Percentiles rank a stretch among this genome's conserved stretches.
Conservation (phyloP, 2,329 filamentous ascomycete species). For the Neospermospora avenae region DNA sequence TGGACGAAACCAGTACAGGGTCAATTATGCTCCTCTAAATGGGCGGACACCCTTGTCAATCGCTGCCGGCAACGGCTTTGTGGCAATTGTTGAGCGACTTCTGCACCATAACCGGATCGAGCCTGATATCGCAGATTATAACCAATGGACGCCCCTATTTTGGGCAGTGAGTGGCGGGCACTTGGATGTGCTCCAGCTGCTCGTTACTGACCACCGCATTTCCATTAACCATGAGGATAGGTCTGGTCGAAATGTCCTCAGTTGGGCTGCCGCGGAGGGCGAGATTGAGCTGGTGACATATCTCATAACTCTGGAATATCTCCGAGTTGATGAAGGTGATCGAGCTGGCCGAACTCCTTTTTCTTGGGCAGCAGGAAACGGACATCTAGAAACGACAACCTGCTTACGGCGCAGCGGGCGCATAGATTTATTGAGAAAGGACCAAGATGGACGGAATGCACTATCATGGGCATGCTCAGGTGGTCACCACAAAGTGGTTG, state of each 20-base stretch:
- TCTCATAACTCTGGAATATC: constrained; percentile 26
- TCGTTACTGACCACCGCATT: constrained; percentile 28
- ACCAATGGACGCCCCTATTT: constrained; percentile 35
- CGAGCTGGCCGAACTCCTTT: constrained; percentile 33
- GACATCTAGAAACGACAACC: constrained; percentile 27
- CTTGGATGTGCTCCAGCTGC: constrained; percentile 22
- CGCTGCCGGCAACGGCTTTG: constrained; percentile 35
- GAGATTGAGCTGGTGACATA: constrained; percentile 25
- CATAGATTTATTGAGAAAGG: constrained; percentile 32
- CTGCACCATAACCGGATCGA: constrained; percentile 22
- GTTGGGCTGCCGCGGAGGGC: constrained; percentile 37
- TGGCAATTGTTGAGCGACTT: constrained; percentile 33
- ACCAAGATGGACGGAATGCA: constrained; percentile 33
- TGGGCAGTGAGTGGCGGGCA: constrained; percentile 34
- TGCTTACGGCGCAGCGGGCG: constrained; percentile 24
- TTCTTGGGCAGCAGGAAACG: constrained; percentile 34
- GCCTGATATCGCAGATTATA: constrained; percentile 29
- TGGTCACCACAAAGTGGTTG: constrained; percentile 30
- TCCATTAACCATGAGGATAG: constrained; percentile 36
- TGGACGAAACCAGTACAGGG: constrained; percentile 16
- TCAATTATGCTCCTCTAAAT: constrained; percentile 24
- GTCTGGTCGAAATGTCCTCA: constrained; percentile 34
- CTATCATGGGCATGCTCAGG: constrained; percentile 35
- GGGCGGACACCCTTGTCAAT: constrained; percentile 36
- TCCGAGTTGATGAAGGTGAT: constrained; percentile 34